Percentiles rank a stretch among this genome's conserved stretches.
Evolutionary conservation across 1,284 basidiomycete genomes (phyloP).

Genomic region (Taiwanofungus camphoratus): DNA sequence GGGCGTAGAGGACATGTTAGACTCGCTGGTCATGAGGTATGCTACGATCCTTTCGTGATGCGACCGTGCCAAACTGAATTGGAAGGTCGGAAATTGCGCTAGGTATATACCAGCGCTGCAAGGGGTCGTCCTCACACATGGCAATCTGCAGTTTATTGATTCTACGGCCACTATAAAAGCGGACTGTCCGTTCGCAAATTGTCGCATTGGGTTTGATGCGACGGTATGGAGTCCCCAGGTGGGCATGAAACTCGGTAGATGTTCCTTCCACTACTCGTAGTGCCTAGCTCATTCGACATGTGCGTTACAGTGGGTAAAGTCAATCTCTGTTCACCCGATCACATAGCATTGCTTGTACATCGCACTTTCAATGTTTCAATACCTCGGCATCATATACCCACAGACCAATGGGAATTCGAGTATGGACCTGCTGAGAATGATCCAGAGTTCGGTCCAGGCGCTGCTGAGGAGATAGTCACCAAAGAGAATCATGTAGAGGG

Average conservation of each 20-base stretch:
- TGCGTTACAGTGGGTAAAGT: slow-evolving; percentile 71
- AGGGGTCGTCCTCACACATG: slow-evolving; percentile 87
- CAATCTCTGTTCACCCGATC: slow-evolving; percentile 89
- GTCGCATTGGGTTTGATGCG: slow-evolving; percentile 74
- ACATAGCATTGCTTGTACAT: slow-evolving; percentile 89
- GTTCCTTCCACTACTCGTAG: not conserved
- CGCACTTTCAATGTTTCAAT: slow-evolving; percentile 97
- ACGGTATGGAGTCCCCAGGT: slow-evolving; percentile 88
- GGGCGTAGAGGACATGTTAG: slow-evolving; percentile 84
- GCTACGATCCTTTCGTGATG: slow-evolving; percentile 20
- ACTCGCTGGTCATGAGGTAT: slow-evolving; percentile 92
- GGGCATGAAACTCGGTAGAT: slow-evolving; percentile 79
- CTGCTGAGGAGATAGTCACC: slow-evolving; percentile 15
- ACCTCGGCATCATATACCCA: slow-evolving; percentile 86
- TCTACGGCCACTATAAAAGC: slow-evolving; percentile 68
- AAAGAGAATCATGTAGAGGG: slow-evolving; percentile 26
- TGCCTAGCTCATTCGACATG: not conserved
- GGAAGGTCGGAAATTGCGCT: slow-evolving; percentile 5
- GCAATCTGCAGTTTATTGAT: slow-evolving; percentile 67
- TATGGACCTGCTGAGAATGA: slow-evolving; percentile 75
- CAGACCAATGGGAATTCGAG: slow-evolving; percentile 82
- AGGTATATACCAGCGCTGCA: slow-evolving; percentile 87
- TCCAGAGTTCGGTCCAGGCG: slow-evolving; percentile 52
- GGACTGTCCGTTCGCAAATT: slow-evolving; percentile 86
- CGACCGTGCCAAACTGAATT: slow-evolving; percentile 9